Evolutionary conservation across 495 filamentous ascomycete species (phyloP).

Genomic region (Talaromyces adpressus): DNA sequence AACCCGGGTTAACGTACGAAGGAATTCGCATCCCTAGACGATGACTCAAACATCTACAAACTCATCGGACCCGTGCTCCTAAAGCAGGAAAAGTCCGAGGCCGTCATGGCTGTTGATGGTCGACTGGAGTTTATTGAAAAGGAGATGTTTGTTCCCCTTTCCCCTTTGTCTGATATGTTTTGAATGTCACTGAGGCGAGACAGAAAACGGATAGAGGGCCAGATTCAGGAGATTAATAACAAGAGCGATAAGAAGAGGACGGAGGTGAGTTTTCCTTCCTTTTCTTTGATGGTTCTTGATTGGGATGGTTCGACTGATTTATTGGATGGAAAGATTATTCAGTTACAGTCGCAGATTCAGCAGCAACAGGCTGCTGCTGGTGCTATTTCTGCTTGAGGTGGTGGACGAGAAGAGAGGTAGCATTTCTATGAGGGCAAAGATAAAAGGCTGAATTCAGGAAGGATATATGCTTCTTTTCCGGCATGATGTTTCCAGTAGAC

Average conservation of each 20-base stretch:
- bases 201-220: conserved; percentile 75
- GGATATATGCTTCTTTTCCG: not conserved
- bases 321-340: conserved; percentile 27
- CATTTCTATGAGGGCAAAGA: not conserved
- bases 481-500: no score
- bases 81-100: conserved; percentile 88
- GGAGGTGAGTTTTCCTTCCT: conserved; percentile 39
- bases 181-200: not conserved
- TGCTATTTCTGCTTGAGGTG: conserved; percentile 18
- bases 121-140: conserved; percentile 87
- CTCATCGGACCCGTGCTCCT: conserved; percentile 85
- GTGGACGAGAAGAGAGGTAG: not conserved
- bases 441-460: not conserved
- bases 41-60: conserved; percentile 88
- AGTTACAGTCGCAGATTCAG: conserved; percentile 36
- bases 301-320: not conserved
- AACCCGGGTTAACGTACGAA: conserved; percentile 15
- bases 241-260: conserved; percentile 77
- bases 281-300: not conserved
- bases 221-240: conserved; percentile 71
- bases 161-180: not conserved
- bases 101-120: conserved; percentile 80
- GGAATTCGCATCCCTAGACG: conserved; percentile 75
- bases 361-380: conserved; percentile 30
- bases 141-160: conserved; percentile 63